A percentile compares a stretch with the other conserved stretches of the same genome.
Conservation (phyloP, 371 early-diverging fungal species). For the Mortierella sp. region DNA sequence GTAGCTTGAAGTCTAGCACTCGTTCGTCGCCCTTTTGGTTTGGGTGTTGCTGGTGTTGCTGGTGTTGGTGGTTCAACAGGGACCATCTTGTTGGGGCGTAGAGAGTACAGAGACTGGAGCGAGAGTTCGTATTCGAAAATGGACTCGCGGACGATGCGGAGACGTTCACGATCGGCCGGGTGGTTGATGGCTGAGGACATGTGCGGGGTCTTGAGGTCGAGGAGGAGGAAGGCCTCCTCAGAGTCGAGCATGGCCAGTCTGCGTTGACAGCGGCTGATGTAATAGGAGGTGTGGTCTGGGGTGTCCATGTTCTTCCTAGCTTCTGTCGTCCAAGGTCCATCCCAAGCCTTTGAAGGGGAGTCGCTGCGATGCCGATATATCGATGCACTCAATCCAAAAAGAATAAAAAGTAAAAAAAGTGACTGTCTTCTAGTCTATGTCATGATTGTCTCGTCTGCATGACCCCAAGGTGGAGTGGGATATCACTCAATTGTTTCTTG, state of each 20-base stretch:
- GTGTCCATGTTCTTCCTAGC: neutral
- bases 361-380: too few species aligned
- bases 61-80: neutral
- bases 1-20: neutral
- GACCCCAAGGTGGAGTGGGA: too few species aligned
- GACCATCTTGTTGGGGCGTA: neutral
- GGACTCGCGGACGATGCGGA: neutral
- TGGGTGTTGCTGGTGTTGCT: neutral
- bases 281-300: neutral
- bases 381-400: too few species aligned
- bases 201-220: constrained; percentile 4
- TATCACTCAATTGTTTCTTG: neutral
- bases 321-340: neutral
- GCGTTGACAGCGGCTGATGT: neutral
- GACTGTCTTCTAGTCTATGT: too few species aligned
- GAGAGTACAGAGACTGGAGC: neutral
- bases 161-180: neutral
- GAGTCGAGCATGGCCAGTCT: constrained; percentile 4
- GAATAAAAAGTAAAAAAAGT: too few species aligned
- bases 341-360: too few species aligned
- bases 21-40: too few species aligned
- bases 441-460: too few species aligned
- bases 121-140: neutral
- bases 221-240: neutral
- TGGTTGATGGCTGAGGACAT: constrained; percentile 3